Base-by-base conservation (phyloP, 306 rosid genomes). In the Chamaecrista fasciculata region DNA sequence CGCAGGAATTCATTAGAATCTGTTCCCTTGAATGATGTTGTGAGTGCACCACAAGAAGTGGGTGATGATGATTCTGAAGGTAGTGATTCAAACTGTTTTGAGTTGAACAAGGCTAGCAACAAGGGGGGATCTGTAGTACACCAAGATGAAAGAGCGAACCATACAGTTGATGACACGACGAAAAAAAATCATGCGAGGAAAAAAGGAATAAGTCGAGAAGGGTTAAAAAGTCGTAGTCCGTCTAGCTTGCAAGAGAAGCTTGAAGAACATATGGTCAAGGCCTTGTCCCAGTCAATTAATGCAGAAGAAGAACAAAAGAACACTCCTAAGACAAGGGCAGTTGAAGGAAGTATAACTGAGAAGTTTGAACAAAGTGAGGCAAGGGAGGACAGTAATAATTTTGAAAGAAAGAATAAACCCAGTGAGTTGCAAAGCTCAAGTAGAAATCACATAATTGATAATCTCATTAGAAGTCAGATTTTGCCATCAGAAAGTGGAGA, bases 11-110 rank as follows among this genome's bases (percentile, higher is more conserved):
- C 96, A 11, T 28, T 74, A 47, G 95, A 87, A 70, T 90, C 91
- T 10, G 72, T 83, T 62, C 87, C 86, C 16, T 73, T 84, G 26
- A 81, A 78, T 31, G 89, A 83, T 51, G 71, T 65, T 16, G 48
- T 29, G 63, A 85, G 94, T 65, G 81, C 91, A 43, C 87, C 91
- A 10, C 79, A 62, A 14, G 74, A 76, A 33, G 66, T 66, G 5
- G 85, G 81, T n/a, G 85, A 79, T 60, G 78, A 77, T 72, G 85
- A 79, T 63, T 82, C 85, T 51, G n/a, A n/a, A 47, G 85, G 91
- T 67, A 82, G 95, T 73, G 99, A 89, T 75, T 91, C 97, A 12
- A 85, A 94, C 77, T 91, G 99, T 79, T 88, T 94, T n/a, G 99
- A 91, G 95, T 81, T 94, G 66, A 83, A 78, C 55, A 90, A 90